A percentile compares a stretch with the other conserved stretches of the same genome.
These are phyloP conservation scores for Trypanosomatidae sp. DNA, from an alignment of 208 protist genomes.

Conservation along the genomic window DNA sequence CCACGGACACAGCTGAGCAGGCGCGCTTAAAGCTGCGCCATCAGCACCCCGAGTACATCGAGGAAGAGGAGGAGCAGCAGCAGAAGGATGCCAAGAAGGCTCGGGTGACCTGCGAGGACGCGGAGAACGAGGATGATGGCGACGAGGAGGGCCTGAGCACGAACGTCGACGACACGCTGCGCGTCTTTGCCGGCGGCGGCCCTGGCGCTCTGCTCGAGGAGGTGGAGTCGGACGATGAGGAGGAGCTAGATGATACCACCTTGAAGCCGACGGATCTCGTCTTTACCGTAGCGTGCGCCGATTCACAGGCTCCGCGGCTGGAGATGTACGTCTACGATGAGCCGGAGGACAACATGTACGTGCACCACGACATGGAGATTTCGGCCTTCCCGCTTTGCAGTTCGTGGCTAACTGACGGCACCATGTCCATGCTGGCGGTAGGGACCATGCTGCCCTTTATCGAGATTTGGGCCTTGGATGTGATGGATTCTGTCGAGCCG, in stretches of 20 bases:
- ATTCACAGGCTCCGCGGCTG: slow-evolving; percentile 75
- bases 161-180: slow-evolving; percentile 55
- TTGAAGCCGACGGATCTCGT: slow-evolving; percentile 93
- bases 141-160: slow-evolving; percentile 34
- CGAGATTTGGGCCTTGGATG: slow-evolving; percentile 98
- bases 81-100: slow-evolving; percentile 2
- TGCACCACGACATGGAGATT: slow-evolving; percentile 97
- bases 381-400: slow-evolving; percentile 93
- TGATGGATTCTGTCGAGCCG: slow-evolving; percentile 96
- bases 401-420: slow-evolving; percentile 93
- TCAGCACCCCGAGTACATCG: slow-evolving; percentile 63
- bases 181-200: slow-evolving; percentile 69
- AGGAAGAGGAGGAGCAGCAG: slow-evolving; percentile 46
- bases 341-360: slow-evolving; percentile 94
- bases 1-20: slow-evolving; percentile 72
- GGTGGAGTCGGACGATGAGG: slow-evolving; percentile 84
- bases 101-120: slow-evolving; percentile 3
- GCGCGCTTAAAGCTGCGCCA: slow-evolving; percentile 69
- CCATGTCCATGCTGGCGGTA: slow-evolving; percentile 94
- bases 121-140: slow-evolving; percentile 17
- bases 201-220: slow-evolving; percentile 70
- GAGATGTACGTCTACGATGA: slow-evolving; percentile 97
- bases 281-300: slow-evolving; percentile 64
- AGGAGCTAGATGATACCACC: slow-evolving; percentile 89
- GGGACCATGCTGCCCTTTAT: slow-evolving; percentile 97